Percentiles rank a stretch among this genome's conserved stretches.
Evolutionary conservation across 2,329 filamentous ascomycete species (phyloP).

Genomic region (Eutypa lata): DNA sequence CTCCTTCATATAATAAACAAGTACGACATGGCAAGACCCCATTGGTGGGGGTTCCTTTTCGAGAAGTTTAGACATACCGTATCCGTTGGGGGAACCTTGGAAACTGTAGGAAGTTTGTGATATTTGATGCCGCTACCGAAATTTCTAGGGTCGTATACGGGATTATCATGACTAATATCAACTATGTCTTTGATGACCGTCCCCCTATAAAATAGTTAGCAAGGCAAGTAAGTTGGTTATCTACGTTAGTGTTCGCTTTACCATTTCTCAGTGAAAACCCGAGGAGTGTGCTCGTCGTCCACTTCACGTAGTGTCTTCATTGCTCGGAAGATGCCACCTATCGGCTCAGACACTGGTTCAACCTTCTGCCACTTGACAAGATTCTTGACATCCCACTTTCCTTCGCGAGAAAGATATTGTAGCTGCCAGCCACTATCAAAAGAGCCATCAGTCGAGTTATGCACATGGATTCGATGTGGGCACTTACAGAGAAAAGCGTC

Average conservation of each 20-base stretch:
- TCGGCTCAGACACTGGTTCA: conserved; percentile 71
- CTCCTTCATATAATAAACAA: no score
- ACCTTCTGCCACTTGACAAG: conserved; percentile 86
- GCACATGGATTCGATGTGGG: no score
- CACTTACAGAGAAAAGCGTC: conserved; percentile 64
- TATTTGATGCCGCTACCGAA: conserved; percentile 69
- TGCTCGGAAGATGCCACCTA: conserved; percentile 77
- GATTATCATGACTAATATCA: conserved; percentile 87
- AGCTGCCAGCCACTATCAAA: conserved; percentile 73
- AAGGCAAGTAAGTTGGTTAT: conserved; percentile 4
- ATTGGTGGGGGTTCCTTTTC: no score
- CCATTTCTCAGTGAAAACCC: conserved; percentile 53
- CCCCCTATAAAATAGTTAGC: conserved; percentile 55
- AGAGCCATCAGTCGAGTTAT: background rate
- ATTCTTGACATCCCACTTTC: conserved; percentile 98
- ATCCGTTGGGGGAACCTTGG: conserved; percentile 75
- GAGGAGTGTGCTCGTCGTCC: conserved; percentile 77
- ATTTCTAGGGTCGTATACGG: conserved; percentile 78
- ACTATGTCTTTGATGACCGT: conserved; percentile 70
- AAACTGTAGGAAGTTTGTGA: conserved; percentile 87
- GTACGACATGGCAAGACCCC: no score
- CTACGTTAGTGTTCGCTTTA: conserved; percentile 4
- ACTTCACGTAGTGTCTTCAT: conserved; percentile 93
- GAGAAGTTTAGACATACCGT: conserved; percentile 47
- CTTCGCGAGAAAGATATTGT: conserved; percentile 80